Conservation (phyloP, 2,329 filamentous ascomycete genomes). For the Ceratocystis smalleyi region DNA sequence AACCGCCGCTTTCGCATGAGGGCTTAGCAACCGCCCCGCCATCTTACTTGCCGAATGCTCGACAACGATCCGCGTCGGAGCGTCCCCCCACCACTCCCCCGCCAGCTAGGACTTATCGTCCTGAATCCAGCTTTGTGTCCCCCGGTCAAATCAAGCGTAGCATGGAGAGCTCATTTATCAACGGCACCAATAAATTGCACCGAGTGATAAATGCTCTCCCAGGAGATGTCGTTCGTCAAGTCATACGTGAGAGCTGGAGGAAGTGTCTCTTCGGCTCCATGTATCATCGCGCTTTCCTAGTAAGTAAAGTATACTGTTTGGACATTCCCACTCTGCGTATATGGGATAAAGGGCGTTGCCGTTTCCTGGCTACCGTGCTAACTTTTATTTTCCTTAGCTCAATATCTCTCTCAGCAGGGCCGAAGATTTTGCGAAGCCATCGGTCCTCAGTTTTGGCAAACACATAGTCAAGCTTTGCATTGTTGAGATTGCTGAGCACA, state of each 20-base stretch:
- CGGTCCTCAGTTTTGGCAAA: constrained; percentile 32
- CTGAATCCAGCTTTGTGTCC: neutral
- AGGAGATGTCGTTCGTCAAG: constrained; percentile 28
- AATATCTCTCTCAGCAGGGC: constrained; percentile 19
- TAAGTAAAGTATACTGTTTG: constrained; percentile 21
- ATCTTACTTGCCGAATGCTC: too few relatives aligned
- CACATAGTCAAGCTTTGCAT: constrained; percentile 30
- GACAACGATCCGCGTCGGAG: neutral
- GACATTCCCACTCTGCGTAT: too few relatives aligned
- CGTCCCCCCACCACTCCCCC: neutral
- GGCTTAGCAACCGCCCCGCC: too few relatives aligned
- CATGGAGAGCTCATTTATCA: neutral
- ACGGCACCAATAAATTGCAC: constrained; percentile 7
- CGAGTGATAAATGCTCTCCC: constrained; percentile 25
- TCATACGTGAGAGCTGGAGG: constrained; percentile 32
- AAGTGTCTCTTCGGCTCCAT: constrained; percentile 30
- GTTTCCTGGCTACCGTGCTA: neutral
- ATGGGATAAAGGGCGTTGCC: too few relatives aligned
- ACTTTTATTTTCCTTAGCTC: neutral
- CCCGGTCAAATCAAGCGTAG: neutral
- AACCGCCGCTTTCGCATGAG: too few relatives aligned
- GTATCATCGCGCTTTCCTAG: constrained; percentile 33
- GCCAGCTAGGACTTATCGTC: neutral
- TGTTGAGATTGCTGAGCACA: constrained; percentile 26
- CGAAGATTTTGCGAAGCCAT: constrained; percentile 25